Evolutionary conservation across 2,329 filamentous ascomycete species (phyloP).

Genomic region (Verticillium albo-atrum): DNA sequence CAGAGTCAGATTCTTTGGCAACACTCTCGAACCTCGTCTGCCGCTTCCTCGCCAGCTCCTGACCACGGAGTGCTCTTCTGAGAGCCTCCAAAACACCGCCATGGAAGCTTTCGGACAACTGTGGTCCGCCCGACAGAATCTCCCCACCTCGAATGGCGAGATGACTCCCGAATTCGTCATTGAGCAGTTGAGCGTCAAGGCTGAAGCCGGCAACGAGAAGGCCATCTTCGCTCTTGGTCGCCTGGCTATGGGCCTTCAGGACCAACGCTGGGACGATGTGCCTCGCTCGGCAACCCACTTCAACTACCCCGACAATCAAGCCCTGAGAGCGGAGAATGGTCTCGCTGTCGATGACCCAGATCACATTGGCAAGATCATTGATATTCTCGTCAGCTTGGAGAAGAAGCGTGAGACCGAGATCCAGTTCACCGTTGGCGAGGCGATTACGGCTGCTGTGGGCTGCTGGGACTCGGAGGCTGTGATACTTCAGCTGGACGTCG

Average conservation of each 20-base stretch:
- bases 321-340: not conserved
- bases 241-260: conserved; percentile 60
- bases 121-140: conserved; percentile 38
- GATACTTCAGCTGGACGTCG: conserved; percentile 70
- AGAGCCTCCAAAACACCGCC: conserved; percentile 18
- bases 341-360: no score
- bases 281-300: not conserved
- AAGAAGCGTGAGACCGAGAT: conserved; percentile 83
- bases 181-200: conserved; percentile 59
- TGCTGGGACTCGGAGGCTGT: conserved; percentile 84
- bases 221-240: conserved; percentile 79
- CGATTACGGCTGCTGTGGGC: conserved; percentile 70
- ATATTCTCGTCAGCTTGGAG: conserved; percentile 69
- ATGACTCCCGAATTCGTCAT: conserved; percentile 42
- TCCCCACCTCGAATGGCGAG: conserved; percentile 16
- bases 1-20: conserved; percentile 38
- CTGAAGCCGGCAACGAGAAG: conserved; percentile 76
- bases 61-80: conserved; percentile 2
- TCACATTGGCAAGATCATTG: conserved; percentile 29
- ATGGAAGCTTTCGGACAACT: conserved; percentile 42
- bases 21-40: conserved; percentile 1
- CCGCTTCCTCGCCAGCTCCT: conserved; percentile 16
- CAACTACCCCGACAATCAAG: no score
- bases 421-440: conserved; percentile 88
- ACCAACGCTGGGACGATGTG: conserved; percentile 11